Evolutionary conservation across 768 basidiomycete genomes (phyloP), one percentile per base, ranked within the genome.

Genomic region (Neoboletus subvelutipes): DNA sequence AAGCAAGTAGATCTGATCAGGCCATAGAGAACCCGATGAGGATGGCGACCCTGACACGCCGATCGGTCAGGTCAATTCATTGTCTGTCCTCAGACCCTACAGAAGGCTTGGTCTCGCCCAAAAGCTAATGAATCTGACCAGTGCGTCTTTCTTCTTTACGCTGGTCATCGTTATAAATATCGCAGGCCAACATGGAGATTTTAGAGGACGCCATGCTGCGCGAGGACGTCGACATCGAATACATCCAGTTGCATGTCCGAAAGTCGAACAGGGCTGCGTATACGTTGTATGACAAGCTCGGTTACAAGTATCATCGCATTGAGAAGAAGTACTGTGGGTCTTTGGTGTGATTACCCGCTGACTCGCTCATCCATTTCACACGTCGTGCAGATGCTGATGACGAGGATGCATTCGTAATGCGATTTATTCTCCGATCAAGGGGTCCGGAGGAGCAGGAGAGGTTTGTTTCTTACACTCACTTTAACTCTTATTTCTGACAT

Each of bases 11-110:
- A 18, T 56, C 59, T 65, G n/a, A 60, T 48, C 36, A 13, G 20
- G 22, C 7, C 17, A 43, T 24, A 71, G 70, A 58, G 70, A 73
- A 28, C 69, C 56, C 6, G 60, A 56, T 15, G 71, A 67, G 5
- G 20, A 39, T 10, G 41, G 41, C 3, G 46, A 52, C 26, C 45
- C 56, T n/a, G 33, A 47, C 17, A 45, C 15, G 0, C 56, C 39
- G n/a, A 53, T 73, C 1, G 70, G 71, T 18, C 52, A 70, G 45
- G 55, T 71, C 56, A 70, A 72, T 46, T 73, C 71, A 12, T 43
- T 71, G 22, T 59, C 68, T 22, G 60, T 71, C 22, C 66, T 68
- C 29, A 56, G 66, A 28, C 61, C 67, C 17, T 73, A 71, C 20
- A 56, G 70, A 55, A 66, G 70, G 52, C 64, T 64, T 20, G 70